Base-by-base conservation (phyloP, 2,329 filamentous ascomycete species). In the Sarocladiaceae sp. region DNA sequence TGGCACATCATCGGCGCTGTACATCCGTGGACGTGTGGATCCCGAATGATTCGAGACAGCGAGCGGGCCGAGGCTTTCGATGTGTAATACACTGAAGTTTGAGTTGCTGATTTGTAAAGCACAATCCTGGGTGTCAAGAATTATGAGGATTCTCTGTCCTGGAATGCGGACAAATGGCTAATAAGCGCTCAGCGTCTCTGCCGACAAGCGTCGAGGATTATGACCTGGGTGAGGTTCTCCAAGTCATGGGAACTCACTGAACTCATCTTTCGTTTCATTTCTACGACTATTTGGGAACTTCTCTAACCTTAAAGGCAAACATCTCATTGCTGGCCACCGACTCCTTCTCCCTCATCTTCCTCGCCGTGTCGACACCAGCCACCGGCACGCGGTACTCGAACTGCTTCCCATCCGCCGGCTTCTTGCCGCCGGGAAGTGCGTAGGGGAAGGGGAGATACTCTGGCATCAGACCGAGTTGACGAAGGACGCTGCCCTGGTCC, bases 401-500 rank as follows among this genome's bases (percentile, higher is more conserved):
- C 45, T 55, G 32, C 33, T 37, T 37, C 6, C 23, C 33, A 19
- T 37, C 43, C 20, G 33, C 32, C 2, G 31, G 37, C 37, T 41
- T 41, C 21, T 15, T 47, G 1, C 54, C 69, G 5, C 61, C 65
- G 0, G 67, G 61, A 0, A 80, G 50, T 0, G 69, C 51, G 53
- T 82, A 76, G 0, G 80, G 80, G 48, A 80, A 85, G 0, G 76
- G 73, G 0, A 86, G 67, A 49, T 79, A 85, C 46, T 85, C 59
- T 1, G 62, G 62, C 45, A 83, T 53, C 34, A 81, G 51, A 0
- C 75, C 79, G 2, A 80, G 54, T 52, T 83, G 80, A 4, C 72
- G 62, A n/a, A 85, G 60, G 7, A 77, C 76, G 0, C 76, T 83
- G 0, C 70, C 78, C 54, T 85, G 80, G 45, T 85, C 82, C 82